Percentiles rank a stretch among this genome's conserved stretches.
phyloP scores from a whole-genome alignment of 306 rosid species.

The Crataegus laevigata region DNA sequence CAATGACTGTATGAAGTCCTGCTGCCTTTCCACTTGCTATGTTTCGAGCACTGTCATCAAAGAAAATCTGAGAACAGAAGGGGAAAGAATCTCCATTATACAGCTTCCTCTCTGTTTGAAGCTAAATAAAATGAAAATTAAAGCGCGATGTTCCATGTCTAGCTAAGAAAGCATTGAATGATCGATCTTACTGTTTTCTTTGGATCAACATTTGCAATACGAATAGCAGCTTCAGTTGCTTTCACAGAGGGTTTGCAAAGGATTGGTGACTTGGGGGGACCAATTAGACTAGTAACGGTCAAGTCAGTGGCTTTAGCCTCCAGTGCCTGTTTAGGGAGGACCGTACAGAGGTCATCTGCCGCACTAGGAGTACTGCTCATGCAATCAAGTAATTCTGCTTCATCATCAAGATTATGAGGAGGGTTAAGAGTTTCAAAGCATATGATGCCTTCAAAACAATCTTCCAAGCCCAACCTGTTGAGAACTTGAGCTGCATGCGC shows the following conservation, averaged over 20 bases:
- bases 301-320: neutral
- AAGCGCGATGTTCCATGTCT: neutral
- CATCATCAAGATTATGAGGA: neutral
- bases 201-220: conserved; percentile 51
- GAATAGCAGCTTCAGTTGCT: conserved; percentile 64
- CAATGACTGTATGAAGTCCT: conserved; percentile 71
- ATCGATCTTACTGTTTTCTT: conserved; percentile 44
- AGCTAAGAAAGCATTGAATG: neutral
- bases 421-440: conserved; percentile 90
- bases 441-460: conserved; percentile 74
- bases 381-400: neutral
- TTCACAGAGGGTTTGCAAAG: conserved; percentile 71
- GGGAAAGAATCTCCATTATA: neutral
- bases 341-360: neutral
- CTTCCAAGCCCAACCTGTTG: conserved; percentile 58
- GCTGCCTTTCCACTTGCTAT: conserved; percentile 71
- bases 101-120: neutral
- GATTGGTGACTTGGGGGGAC: conserved; percentile 16
- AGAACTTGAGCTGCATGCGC: conserved; percentile 64
- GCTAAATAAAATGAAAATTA: neutral
- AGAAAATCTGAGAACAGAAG: conserved; percentile 52
- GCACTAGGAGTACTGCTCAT: neutral
- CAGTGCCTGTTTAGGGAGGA: neutral
- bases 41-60: conserved; percentile 73
- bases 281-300: too few species aligned